A percentile compares a stretch with the other conserved stretches of the same genome.
Evolutionary conservation across 371 early-diverging fungal species (phyloP).

Genomic region (Mucor sp.): DNA sequence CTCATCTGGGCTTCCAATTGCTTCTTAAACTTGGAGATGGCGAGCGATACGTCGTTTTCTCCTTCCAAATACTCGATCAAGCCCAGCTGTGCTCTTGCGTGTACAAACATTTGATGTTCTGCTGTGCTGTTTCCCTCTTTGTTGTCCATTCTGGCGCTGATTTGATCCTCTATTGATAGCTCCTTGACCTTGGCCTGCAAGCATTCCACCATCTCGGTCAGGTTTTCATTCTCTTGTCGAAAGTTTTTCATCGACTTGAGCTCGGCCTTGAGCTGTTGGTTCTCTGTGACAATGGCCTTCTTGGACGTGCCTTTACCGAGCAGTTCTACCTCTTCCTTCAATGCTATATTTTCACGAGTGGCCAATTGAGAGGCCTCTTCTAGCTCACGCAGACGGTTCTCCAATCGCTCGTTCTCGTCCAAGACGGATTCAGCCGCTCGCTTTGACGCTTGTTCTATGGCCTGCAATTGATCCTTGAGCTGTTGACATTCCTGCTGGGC

Average conservation of each 20-base stretch:
- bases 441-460: conserved; percentile 7
- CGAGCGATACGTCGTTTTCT: conserved; percentile 31
- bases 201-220: conserved; percentile 8
- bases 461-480: conserved; percentile 7
- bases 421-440: conserved; percentile 9
- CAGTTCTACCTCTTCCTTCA: conserved; percentile 7
- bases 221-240: conserved; percentile 7
- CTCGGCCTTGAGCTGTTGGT: conserved; percentile 11
- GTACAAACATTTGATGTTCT: conserved; percentile 33
- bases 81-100: conserved; percentile 40
- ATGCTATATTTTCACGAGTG: background rate
- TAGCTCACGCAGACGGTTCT: conserved; percentile 1
- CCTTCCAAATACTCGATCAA: conserved; percentile 47
- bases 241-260: conserved; percentile 4
- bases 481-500: conserved; percentile 1
- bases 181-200: conserved; percentile 15
- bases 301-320: background rate
- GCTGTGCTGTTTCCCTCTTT: background rate
- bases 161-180: background rate
- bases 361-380: background rate
- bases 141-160: background rate
- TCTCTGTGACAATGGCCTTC: conserved; percentile 5
- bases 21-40: conserved; percentile 40
- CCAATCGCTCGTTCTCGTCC: conserved; percentile 13
- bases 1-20: conserved; percentile 31